Conservation (phyloP, 805 yeast species). For the Cyberlindnera meyerae region DNA sequence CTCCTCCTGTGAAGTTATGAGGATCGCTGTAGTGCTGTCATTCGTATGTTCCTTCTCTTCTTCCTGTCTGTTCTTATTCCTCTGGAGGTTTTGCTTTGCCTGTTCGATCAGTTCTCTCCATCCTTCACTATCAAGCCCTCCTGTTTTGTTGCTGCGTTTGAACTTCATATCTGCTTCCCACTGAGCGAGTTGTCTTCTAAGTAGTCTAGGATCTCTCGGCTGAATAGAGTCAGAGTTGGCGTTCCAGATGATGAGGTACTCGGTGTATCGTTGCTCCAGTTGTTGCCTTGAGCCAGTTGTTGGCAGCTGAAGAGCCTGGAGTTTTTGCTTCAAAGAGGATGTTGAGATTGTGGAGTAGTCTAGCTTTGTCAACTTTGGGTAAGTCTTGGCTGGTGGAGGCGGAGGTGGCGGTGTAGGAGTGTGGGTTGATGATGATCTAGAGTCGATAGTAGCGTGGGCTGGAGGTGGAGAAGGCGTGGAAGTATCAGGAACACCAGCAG, state of each 20-base stretch:
- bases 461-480: too few relatives aligned
- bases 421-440: too few relatives aligned
- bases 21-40: not conserved
- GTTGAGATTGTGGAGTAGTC: constrained; percentile 58
- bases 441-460: too few relatives aligned
- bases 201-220: constrained; percentile 53
- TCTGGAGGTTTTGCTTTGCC: constrained; percentile 5
- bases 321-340: constrained; percentile 55
- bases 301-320: constrained; percentile 51
- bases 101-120: constrained; percentile 20
- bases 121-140: constrained; percentile 14
- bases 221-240: constrained; percentile 70
- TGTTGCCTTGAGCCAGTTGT: constrained; percentile 57
- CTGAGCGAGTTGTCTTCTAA: constrained; percentile 51
- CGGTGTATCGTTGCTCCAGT: constrained; percentile 67
- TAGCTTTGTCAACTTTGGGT: constrained; percentile 51
- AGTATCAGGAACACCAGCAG: constrained; percentile 23
- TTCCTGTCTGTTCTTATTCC: not conserved
- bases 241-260: constrained; percentile 73
- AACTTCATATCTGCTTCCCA: constrained; percentile 52
- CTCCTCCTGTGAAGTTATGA: constrained; percentile 1
- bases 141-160: constrained; percentile 8
- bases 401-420: constrained; percentile 9
- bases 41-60: not conserved
- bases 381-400: constrained; percentile 28